phyloP scores from a whole-genome alignment of 768 basidiomycete species.

The Tricholoma sp. region DNA sequence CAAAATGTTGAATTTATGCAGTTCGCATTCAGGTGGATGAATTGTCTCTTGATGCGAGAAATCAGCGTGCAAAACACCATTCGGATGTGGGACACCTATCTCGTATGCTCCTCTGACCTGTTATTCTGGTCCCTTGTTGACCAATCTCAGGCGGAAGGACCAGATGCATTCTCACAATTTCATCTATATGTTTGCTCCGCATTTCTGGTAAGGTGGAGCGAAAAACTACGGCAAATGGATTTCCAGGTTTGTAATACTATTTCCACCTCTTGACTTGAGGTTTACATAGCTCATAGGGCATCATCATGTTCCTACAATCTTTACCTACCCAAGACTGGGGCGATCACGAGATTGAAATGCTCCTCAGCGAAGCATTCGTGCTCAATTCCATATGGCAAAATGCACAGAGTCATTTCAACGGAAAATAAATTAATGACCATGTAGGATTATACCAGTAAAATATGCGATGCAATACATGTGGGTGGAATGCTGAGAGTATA shows the following conservation, averaged over 20 bases:
- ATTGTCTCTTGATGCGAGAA: constrained; percentile 96
- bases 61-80: constrained; percentile 96
- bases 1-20: constrained; percentile 99
- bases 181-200: constrained; percentile 98
- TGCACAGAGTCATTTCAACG: constrained; percentile 81
- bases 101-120: constrained; percentile 53
- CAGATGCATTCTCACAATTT: constrained; percentile 98
- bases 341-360: constrained; percentile 92
- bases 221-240: constrained; percentile 92
- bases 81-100: constrained; percentile 99
- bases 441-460: neutral
- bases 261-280: neutral
- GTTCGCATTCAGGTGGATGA: constrained; percentile 99
- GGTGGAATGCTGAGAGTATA: neutral
- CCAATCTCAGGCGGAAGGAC: constrained; percentile 77
- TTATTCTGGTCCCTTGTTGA: constrained; percentile 2
- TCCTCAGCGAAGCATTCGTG: constrained; percentile 94
- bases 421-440: constrained; percentile 30
- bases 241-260: constrained; percentile 64
- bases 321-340: constrained; percentile 91
- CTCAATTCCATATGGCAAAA: constrained; percentile 92
- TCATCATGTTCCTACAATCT: constrained; percentile 98
- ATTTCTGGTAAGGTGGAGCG: constrained; percentile 94
- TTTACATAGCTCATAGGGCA: constrained; percentile 53
- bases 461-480: neutral